These are phyloP conservation scores for Bassia scoparia DNA, from an alignment of 148 eudicot genomes.

Conservation along the genomic window DNA sequence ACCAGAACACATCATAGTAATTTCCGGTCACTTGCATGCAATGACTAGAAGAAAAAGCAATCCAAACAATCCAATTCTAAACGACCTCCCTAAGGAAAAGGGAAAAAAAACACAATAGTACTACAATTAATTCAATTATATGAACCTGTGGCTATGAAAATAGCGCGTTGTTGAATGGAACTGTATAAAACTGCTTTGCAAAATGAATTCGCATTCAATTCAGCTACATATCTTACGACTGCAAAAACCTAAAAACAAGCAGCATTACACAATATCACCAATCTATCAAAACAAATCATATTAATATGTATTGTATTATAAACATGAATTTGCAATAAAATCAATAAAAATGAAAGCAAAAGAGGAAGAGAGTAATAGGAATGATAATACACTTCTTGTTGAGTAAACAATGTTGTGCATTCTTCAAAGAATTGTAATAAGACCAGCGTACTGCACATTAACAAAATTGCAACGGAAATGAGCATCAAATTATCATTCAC, in stretches of 20 bases:
- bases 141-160: conserved; percentile 75
- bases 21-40: conserved; percentile 37
- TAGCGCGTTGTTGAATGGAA: conserved; percentile 36
- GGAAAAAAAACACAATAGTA: no score
- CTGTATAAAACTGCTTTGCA: conserved; percentile 29
- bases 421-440: no score
- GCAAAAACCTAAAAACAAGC: conserved; percentile 25
- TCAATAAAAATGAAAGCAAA: not conserved
- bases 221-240: conserved; percentile 21
- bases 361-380: not conserved
- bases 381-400: conserved; percentile 19
- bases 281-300: not conserved
- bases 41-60: conserved; percentile 29
- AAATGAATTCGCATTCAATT: conserved; percentile 19
- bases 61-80: conserved; percentile 13
- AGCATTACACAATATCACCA: conserved; percentile 15
- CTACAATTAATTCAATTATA: not conserved
- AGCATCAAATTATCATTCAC: conserved; percentile 7
- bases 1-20: conserved; percentile 74
- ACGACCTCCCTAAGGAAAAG: not conserved
- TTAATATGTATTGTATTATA: no score
- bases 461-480: conserved; percentile 12
- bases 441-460: no score
- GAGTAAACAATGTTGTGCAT: conserved; percentile 10
- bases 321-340: not conserved